A percentile compares a stretch with the other conserved stretches of the same genome.
phyloP scores from a whole-genome alignment of 768 basidiomycete species.

The Auriscalpium vulgare region DNA sequence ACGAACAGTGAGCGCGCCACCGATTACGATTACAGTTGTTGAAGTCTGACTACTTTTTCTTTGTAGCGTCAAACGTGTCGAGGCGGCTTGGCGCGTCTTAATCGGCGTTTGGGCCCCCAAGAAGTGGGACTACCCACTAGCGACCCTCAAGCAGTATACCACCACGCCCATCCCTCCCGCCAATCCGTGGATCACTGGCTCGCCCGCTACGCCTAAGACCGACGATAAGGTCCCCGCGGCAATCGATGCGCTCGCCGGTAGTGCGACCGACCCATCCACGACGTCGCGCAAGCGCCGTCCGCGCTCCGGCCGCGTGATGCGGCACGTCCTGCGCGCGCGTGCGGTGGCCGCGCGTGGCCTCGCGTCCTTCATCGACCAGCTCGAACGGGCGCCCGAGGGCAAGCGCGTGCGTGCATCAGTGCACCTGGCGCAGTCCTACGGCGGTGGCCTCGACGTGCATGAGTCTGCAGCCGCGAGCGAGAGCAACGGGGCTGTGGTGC shows the following conservation, averaged over 20 bases:
- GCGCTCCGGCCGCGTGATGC: conserved; percentile 76
- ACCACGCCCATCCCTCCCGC: conserved; percentile 57
- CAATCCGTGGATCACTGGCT: conserved; percentile 62
- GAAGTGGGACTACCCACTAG: conserved; percentile 69
- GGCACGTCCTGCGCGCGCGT: conserved; percentile 84
- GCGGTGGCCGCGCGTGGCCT: conserved; percentile 74
- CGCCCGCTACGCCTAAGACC: conserved; percentile 13
- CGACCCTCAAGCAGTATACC: conserved; percentile 68
- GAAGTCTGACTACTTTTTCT: conserved; percentile 6
- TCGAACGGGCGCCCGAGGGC: conserved; percentile 38
- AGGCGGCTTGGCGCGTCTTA: conserved; percentile 94
- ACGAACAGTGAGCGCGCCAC: conserved; percentile 65
- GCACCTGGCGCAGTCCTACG: conserved; percentile 40
- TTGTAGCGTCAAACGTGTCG: conserved; percentile 64
- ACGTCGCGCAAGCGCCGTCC: conserved; percentile 35
- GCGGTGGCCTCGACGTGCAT: conserved; percentile 28
- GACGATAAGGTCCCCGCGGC: neutral
- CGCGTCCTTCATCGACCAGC: conserved; percentile 59
- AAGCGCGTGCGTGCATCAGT: conserved; percentile 39
- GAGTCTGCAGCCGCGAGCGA: conserved; percentile 19
- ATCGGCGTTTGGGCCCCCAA: conserved; percentile 91
- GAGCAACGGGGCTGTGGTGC: conserved; percentile 19
- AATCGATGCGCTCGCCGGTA: conserved; percentile 20
- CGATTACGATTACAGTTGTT: conserved; percentile 8
- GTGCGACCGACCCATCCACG: conserved; percentile 11